These are phyloP conservation scores for Fusarium poae DNA, from an alignment of 2,329 filamentous ascomycete genomes.

Conservation along the genomic window DNA sequence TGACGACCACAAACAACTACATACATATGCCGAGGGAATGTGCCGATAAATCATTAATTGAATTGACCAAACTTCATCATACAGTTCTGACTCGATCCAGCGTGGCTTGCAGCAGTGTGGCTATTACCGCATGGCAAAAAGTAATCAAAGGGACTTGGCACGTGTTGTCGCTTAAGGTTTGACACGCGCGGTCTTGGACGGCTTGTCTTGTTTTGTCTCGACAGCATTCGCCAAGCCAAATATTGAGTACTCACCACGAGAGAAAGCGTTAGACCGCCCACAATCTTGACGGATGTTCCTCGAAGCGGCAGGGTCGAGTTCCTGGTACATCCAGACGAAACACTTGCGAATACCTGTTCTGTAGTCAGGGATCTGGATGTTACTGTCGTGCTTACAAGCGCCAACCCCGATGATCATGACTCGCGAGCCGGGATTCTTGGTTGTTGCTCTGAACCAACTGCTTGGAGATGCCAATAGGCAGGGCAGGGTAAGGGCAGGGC, in stretches of 20 bases:
- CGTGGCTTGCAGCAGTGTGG: slow-evolving; percentile 42
- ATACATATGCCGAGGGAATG: not conserved
- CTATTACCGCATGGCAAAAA: slow-evolving; percentile 38
- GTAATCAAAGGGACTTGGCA: slow-evolving; percentile 44
- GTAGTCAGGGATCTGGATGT: slow-evolving; percentile 12
- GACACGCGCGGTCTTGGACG: slow-evolving; percentile 39
- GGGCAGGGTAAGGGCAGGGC: slow-evolving; percentile 37
- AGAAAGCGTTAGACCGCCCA: slow-evolving; percentile 17
- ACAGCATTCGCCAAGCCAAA: slow-evolving; percentile 25
- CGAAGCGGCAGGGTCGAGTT: slow-evolving; percentile 9
- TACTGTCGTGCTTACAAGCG: slow-evolving; percentile 22
- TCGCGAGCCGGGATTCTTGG: slow-evolving; percentile 35
- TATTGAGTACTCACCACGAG: slow-evolving; percentile 11
- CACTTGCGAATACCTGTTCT: slow-evolving; percentile 12
- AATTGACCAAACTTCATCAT: slow-evolving; percentile 24
- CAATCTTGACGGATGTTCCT: slow-evolving; percentile 15
- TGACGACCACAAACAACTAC: not conserved
- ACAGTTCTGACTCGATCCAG: slow-evolving; percentile 35
- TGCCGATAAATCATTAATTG: not conserved
- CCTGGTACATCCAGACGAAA: slow-evolving; percentile 26
- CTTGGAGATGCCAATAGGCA: slow-evolving; percentile 27
- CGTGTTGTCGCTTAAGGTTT: slow-evolving; percentile 48
- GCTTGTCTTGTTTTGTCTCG: slow-evolving; percentile 41
- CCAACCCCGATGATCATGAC: slow-evolving; percentile 32
- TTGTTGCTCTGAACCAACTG: slow-evolving; percentile 33